These are phyloP conservation scores for Gossypium schwendimanii DNA, from an alignment of 441 rosid genomes.

Conservation along the genomic window DNA sequence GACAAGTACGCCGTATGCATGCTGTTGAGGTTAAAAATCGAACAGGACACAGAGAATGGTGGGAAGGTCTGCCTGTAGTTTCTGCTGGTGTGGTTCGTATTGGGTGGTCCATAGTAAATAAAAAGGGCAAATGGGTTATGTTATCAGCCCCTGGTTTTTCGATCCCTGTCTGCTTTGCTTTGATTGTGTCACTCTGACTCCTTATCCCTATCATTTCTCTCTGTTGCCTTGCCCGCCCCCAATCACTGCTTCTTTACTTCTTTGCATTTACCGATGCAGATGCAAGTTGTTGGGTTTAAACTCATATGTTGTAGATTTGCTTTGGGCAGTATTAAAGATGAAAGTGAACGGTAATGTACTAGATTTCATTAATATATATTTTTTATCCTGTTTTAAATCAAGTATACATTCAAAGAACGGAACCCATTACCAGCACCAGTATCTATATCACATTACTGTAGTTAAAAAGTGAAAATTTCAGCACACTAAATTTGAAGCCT, in stretches of 20 bases:
- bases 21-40: background rate
- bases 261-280: background rate
- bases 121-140: background rate
- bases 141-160: conserved; percentile 12
- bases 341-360: background rate
- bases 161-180: background rate
- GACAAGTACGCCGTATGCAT: background rate
- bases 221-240: background rate
- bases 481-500: background rate
- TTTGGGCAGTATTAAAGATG: background rate
- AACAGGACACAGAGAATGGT: background rate
- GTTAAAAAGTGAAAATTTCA: background rate
- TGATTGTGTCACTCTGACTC: background rate
- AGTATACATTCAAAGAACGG: background rate
- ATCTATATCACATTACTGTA: background rate
- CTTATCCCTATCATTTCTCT: background rate
- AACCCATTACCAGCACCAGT: background rate
- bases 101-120: conserved; percentile 7
- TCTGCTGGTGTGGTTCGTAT: background rate
- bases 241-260: background rate
- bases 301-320: background rate
- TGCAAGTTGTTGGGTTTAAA: background rate
- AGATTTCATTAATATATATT: too few relatives aligned
- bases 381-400: background rate
- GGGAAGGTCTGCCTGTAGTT: conserved; percentile 4